Evolutionary conservation across 805 yeast species (phyloP).

Genomic region (Wickerhamiella dianesei): DNA sequence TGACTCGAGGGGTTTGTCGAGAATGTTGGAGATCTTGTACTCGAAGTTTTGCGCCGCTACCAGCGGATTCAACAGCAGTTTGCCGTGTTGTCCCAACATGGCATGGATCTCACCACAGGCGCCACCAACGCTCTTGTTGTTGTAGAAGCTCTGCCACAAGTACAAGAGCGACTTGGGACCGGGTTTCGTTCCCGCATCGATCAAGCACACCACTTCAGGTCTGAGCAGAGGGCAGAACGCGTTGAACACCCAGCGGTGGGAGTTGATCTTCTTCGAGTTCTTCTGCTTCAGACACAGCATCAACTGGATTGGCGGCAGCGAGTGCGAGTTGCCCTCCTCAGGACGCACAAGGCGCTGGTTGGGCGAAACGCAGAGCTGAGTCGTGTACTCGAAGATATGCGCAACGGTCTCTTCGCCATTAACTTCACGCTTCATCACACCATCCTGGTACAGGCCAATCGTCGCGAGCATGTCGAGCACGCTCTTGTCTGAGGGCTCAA

Average conservation of each 20-base stretch:
- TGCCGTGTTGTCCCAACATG: constrained; percentile 34
- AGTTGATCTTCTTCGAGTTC: constrained; percentile 51
- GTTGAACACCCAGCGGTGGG: constrained; percentile 59
- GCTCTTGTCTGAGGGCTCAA: constrained; percentile 49
- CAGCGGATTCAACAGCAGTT: constrained; percentile 38
- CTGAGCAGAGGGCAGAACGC: constrained; percentile 44
- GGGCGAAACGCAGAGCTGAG: constrained; percentile 33
- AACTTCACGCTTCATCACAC: constrained; percentile 45
- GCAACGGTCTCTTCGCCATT: constrained; percentile 50
- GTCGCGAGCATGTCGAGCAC: constrained; percentile 52
- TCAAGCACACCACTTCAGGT: constrained; percentile 42
- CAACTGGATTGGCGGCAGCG: constrained; percentile 48
- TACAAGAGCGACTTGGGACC: constrained; percentile 41
- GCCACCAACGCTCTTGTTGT: constrained; percentile 48
- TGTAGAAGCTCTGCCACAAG: constrained; percentile 50
- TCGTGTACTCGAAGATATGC: constrained; percentile 54
- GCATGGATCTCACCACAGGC: constrained; percentile 65
- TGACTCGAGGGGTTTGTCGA: constrained; percentile 54
- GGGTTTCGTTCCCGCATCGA: constrained; percentile 58
- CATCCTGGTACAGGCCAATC: constrained; percentile 54
- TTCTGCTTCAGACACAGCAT: constrained; percentile 48
- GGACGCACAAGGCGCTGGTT: constrained; percentile 39
- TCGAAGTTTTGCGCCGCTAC: constrained; percentile 57
- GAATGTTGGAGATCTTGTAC: constrained; percentile 51
- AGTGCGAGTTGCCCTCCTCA: constrained; percentile 33